Base-by-base conservation (phyloP, 768 basidiomycete species). In the Phanerodontia chrysosporium region DNA sequence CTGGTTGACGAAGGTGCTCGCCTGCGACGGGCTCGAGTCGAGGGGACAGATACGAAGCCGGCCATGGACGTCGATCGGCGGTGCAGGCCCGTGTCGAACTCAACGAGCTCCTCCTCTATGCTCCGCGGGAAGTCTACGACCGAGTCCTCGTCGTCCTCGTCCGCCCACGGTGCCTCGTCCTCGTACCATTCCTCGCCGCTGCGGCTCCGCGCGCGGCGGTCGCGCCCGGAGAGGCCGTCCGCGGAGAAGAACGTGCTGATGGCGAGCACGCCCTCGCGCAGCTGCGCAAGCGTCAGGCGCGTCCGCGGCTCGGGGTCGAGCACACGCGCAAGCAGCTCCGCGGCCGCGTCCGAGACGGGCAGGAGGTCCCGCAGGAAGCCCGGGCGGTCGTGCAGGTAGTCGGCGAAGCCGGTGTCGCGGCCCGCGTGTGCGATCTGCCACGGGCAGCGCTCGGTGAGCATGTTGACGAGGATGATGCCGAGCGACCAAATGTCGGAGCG, bases 401-500 rank as follows among this genome's bases (percentile, higher is more conserved):
- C 84, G 64, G 86, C 82, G 79, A 92, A 99, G 10, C 92, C 94
- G 53, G 87, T 84, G 74, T 98, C 96, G 27, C 83, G 76, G 1
- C 73, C 69, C 75, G 61, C 32, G 6, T 83, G 86, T 2, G 96
- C 95, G 45, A 91, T 85, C 69, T 89, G 89, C 96, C 96, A 98
- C 4, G 96, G 96, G 67, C 97, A 97, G 39, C 95, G 84, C 2
- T 93, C 93, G n/a, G 93, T 96, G 21, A 90, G 83, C 42, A 99
- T 83, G 72, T 99, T 99, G 70, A 96, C 84, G 44, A 99, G 86
- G 63, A 99, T 92, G 64, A 98, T 89, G 25, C 95, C 96, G 36
- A 98, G 78, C 1, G 95, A 90, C 96, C 96, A 99, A 61, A 97
- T 82, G 72, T 99, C 96, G 70, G 96, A 96, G 66, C 81, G 82